Percentiles rank a stretch among this genome's conserved stretches.
phyloP scores from a whole-genome alignment of 805 yeast species.

The Cyberlindnera maritima region DNA sequence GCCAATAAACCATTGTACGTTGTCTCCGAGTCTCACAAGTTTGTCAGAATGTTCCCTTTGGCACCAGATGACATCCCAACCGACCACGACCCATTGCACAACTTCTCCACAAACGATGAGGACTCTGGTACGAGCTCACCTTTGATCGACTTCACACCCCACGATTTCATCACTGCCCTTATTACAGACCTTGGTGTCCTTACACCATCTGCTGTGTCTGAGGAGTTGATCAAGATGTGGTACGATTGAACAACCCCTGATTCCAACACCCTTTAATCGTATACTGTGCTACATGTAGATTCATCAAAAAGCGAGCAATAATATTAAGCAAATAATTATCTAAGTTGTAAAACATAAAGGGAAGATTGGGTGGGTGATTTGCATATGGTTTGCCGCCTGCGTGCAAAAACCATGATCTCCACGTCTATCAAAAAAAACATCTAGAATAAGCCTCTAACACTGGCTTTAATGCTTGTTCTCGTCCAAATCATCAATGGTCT shows the following conservation, averaged over 20 bases:
- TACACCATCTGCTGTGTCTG: constrained; percentile 98
- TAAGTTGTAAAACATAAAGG: too few relatives aligned
- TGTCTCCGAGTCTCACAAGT: constrained; percentile 92
- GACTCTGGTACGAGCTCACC: constrained; percentile 46
- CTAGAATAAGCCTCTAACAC: not conserved
- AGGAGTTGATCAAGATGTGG: constrained; percentile 97
- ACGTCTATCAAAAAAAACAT: not conserved
- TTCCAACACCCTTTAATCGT: too few relatives aligned
- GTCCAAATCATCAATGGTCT: constrained; percentile 33
- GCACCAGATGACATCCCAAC: constrained; percentile 88
- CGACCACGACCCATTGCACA: constrained; percentile 43
- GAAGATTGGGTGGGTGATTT: not conserved
- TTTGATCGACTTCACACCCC: constrained; percentile 89
- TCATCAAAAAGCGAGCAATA: not conserved
- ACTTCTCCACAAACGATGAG: constrained; percentile 34
- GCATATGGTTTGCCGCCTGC: not conserved
- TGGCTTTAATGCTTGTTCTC: constrained; percentile 28
- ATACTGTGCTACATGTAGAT: not conserved
- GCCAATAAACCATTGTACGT: constrained; percentile 93
- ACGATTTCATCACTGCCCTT: constrained; percentile 90
- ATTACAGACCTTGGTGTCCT: constrained; percentile 95
- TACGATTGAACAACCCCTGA: constrained; percentile 69
- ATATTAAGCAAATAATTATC: too few relatives aligned
- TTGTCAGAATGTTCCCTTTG: constrained; percentile 92
- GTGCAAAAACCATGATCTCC: not conserved